Evolutionary conservation across 805 yeast species (phyloP).

Genomic region (Ogataea chonburiensis): DNA sequence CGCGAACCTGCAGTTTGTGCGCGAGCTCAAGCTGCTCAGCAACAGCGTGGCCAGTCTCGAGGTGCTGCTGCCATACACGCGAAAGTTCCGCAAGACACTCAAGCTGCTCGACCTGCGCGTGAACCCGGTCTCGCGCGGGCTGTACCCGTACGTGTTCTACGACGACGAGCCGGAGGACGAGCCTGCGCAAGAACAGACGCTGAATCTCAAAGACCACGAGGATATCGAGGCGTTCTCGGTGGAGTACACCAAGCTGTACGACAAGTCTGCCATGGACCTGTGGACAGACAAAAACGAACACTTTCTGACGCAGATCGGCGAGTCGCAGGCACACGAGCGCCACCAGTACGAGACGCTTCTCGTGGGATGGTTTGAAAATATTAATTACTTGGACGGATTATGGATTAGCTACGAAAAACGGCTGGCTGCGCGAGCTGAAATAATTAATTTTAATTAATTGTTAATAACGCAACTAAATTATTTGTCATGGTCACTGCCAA

Average conservation of each 20-base stretch:
- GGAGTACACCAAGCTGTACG: conserved; percentile 43
- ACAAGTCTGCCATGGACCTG: conserved; percentile 32
- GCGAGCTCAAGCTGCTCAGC: conserved; percentile 44
- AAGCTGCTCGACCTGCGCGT: conserved; percentile 46
- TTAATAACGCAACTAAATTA: neutral
- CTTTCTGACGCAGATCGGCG: conserved; percentile 10
- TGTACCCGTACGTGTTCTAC: conserved; percentile 54
- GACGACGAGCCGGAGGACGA: conserved; percentile 32
- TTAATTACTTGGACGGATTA: conserved; percentile 31
- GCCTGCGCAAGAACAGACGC: conserved; percentile 32
- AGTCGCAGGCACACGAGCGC: conserved; percentile 2
- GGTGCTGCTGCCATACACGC: conserved; percentile 34
- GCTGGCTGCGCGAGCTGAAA: conserved; percentile 4
- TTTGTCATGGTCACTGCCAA: conserved; percentile 37
- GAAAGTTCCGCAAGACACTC: conserved; percentile 34
- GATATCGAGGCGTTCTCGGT: conserved; percentile 52
- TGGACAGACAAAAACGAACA: conserved; percentile 41
- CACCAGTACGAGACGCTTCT: conserved; percentile 22
- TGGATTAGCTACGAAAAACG: conserved; percentile 18
- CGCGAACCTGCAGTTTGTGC: conserved; percentile 35
- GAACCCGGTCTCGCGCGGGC: conserved; percentile 45
- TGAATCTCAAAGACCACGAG: conserved; percentile 46
- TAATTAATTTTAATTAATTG: conserved; percentile 4
- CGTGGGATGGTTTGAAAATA: conserved; percentile 29
- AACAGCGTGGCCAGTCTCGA: conserved; percentile 40